Evolutionary conservation across 441 rosid genomes (phyloP).

Genomic region (Croton laevigatus): DNA sequence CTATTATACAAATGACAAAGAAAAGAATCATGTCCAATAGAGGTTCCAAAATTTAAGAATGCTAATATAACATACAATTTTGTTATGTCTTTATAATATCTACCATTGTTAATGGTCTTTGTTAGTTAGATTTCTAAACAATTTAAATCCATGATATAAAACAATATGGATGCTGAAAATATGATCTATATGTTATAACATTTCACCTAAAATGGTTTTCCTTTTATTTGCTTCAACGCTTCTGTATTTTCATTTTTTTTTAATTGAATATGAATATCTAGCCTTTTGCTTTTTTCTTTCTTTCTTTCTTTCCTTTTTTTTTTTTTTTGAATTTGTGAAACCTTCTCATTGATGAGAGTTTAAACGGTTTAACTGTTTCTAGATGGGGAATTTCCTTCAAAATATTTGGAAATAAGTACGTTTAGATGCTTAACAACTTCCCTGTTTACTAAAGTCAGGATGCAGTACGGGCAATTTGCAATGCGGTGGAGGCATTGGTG

Average conservation of each 20-base stretch:
- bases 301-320: too few species aligned
- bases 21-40: background rate
- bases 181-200: background rate
- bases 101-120: background rate
- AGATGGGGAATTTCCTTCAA: background rate
- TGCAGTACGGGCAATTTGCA: constrained; percentile 79
- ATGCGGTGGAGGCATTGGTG: constrained; percentile 65
- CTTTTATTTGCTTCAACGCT: background rate
- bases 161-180: background rate
- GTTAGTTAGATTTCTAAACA: background rate
- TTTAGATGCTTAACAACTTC: constrained; percentile 13
- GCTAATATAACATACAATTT: background rate
- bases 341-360: background rate
- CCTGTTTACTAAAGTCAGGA: constrained; percentile 56
- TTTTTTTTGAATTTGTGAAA: background rate
- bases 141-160: background rate
- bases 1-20: background rate
- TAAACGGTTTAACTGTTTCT: background rate
- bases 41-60: too few species aligned
- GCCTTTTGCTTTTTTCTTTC: too few species aligned
- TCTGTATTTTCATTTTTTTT: background rate
- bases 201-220: background rate
- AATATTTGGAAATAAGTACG: background rate
- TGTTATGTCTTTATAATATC: background rate
- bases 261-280: background rate